These are phyloP conservation scores for Botrytis galanthina DNA, from an alignment of 2,329 filamentous ascomycete species.

Conservation along the genomic window DNA sequence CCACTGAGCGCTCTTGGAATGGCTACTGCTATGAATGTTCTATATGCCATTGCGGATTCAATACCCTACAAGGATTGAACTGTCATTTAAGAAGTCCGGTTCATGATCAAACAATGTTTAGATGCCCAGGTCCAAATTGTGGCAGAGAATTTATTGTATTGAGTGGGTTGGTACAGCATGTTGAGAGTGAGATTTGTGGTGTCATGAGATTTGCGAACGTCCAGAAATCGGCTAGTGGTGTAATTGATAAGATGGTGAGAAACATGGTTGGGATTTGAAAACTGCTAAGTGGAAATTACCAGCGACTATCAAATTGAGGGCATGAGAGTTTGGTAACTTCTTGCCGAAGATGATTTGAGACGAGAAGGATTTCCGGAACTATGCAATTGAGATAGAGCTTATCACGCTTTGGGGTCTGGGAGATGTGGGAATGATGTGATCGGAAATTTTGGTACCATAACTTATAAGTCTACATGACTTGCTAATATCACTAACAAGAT, in stretches of 20 bases:
- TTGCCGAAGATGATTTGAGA: background rate
- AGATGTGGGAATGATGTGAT: background rate
- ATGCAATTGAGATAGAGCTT: background rate
- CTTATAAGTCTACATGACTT: background rate
- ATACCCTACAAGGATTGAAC: conserved; percentile 41
- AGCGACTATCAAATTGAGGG: background rate
- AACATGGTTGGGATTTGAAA: conserved; percentile 25
- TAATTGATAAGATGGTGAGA: conserved; percentile 39
- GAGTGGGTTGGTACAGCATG: conserved; percentile 31
- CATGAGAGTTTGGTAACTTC: accelerated
- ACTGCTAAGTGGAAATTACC: background rate
- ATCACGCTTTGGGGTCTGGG: background rate
- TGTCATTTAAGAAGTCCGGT: conserved; percentile 53
- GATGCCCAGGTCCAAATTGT: conserved; percentile 28
- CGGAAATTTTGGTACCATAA: background rate
- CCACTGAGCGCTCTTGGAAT: conserved; percentile 47
- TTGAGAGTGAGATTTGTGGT: conserved; percentile 36
- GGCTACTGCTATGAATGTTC: conserved; percentile 50
- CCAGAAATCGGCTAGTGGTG: conserved; percentile 25
- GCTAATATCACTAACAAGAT: background rate
- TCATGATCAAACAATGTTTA: conserved; percentile 47
- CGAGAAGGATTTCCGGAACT: background rate
- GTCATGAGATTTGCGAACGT: conserved; percentile 31
- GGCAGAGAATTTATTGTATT: conserved; percentile 27
- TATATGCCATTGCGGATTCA: conserved; percentile 50